A percentile compares a stretch with the other conserved stretches of the same genome.
These are phyloP conservation scores for Candida nonsorbophila DNA, from an alignment of 805 yeast species.

Conservation along the genomic window DNA sequence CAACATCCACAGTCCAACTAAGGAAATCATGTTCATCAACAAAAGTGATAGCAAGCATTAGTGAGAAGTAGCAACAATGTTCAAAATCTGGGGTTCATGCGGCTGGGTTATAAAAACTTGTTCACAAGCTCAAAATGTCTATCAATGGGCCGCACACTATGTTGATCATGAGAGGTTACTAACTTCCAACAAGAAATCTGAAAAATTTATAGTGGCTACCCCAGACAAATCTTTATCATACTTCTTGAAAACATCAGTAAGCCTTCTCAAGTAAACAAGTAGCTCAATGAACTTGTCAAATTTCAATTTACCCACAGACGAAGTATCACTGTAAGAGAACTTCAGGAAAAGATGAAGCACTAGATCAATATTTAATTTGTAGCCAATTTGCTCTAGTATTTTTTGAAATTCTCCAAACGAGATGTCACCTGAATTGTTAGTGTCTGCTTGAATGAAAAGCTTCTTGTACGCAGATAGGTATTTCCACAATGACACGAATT, in stretches of 20 bases:
- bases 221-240: conserved; percentile 75
- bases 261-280: conserved; percentile 67
- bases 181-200: conserved; percentile 57
- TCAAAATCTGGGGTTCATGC: no score
- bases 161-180: conserved; percentile 27
- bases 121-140: no score
- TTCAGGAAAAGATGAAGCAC: conserved; percentile 54
- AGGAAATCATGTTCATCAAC: no score
- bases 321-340: conserved; percentile 34
- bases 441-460: conserved; percentile 56
- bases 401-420: conserved; percentile 61
- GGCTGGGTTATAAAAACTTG: no score
- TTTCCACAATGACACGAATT: conserved; percentile 65
- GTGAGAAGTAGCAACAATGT: no score
- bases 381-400: conserved; percentile 62
- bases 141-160: no score
- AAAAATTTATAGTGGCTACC: conserved; percentile 58
- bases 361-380: conserved; percentile 51
- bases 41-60: no score
- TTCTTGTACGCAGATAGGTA: conserved; percentile 63
- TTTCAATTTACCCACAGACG: conserved; percentile 43
- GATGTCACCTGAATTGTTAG: conserved; percentile 53
- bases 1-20: no score
- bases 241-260: conserved; percentile 74
- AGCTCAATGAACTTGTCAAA: conserved; percentile 82